Percentiles rank a stretch among this genome's conserved stretches.
These are phyloP conservation scores for Colletotrichum lentis DNA, from an alignment of 2,329 filamentous ascomycete genomes.

Conservation along the genomic window DNA sequence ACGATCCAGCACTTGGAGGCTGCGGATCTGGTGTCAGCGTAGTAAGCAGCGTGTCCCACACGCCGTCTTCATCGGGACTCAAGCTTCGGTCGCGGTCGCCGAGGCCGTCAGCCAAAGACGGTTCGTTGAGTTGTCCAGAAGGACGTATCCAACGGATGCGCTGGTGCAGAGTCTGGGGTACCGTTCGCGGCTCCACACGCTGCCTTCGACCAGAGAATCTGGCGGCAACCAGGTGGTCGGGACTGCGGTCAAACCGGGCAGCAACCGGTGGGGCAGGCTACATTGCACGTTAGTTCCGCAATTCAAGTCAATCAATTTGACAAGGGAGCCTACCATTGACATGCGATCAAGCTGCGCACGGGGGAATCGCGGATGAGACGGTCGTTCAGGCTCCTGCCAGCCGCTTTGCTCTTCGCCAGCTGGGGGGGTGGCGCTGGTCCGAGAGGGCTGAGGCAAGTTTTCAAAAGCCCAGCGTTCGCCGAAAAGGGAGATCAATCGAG, in stretches of 20 bases:
- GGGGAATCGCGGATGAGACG: conserved; percentile 11
- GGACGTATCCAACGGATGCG: conserved; percentile 5
- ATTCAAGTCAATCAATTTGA: neutral
- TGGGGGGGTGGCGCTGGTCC: conserved; percentile 12
- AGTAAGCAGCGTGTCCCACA: conserved; percentile 82
- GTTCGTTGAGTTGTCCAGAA: conserved; percentile 19
- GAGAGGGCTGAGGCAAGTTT: conserved; percentile 8
- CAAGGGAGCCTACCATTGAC: conserved; percentile 25
- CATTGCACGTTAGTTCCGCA: conserved; percentile 6
- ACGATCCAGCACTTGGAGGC: conserved; percentile 81
- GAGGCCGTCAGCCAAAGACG: conserved; percentile 69
- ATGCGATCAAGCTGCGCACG: conserved; percentile 28
- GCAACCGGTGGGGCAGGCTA: conserved; percentile 36
- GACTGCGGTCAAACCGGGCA: conserved; percentile 38
- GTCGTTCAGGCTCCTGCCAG: conserved; percentile 21
- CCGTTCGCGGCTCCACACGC: neutral
- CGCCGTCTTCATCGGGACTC: conserved; percentile 72
- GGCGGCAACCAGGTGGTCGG: conserved; percentile 27
- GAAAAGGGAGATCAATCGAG: conserved; percentile 26
- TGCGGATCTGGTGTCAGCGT: conserved; percentile 85
- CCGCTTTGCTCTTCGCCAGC: conserved; percentile 12
- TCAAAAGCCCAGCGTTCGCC: conserved; percentile 32
- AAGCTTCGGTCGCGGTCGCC: conserved; percentile 85
- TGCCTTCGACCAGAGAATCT: conserved; percentile 8
- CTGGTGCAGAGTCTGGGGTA: neutral